Conservation (phyloP, 1,284 basidiomycete species). For the Thelephora terrestris region DNA sequence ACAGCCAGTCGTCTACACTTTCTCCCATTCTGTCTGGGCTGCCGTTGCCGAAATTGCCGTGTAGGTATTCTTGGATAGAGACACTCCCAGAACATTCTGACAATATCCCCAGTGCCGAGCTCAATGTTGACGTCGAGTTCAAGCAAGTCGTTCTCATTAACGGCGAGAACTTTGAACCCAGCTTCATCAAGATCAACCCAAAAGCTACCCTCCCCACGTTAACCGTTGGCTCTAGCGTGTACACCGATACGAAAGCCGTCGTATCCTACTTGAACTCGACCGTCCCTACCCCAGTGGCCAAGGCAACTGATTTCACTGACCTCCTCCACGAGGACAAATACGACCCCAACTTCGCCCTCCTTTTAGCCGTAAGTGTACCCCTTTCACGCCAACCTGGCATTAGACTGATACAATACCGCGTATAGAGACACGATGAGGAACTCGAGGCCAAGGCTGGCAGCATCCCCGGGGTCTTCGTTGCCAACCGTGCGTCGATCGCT, state of each 20-base stretch:
- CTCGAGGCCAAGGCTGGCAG: slow-evolving; percentile 31
- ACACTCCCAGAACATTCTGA: neutral
- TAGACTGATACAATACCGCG: neutral
- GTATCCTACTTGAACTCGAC: slow-evolving; percentile 36
- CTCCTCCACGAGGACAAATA: slow-evolving; percentile 43
- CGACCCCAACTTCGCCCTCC: slow-evolving; percentile 48
- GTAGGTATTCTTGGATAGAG: slow-evolving; percentile 20
- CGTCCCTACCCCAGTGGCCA: slow-evolving; percentile 29
- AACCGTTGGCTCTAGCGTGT: slow-evolving; percentile 30
- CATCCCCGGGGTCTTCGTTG: slow-evolving; percentile 30
- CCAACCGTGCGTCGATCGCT: slow-evolving; percentile 31
- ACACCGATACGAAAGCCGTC: slow-evolving; percentile 39
- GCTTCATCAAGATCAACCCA: slow-evolving; percentile 46
- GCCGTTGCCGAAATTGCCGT: slow-evolving; percentile 38
- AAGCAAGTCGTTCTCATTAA: slow-evolving; percentile 34
- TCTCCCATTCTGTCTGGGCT: slow-evolving; percentile 37
- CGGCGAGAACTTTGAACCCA: slow-evolving; percentile 54
- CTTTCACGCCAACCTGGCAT: neutral
- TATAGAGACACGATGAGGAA: slow-evolving; percentile 42
- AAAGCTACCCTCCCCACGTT: slow-evolving; percentile 47
- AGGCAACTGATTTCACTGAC: slow-evolving; percentile 29
- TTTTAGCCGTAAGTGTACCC: slow-evolving; percentile 32
- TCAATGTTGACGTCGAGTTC: slow-evolving; percentile 27
- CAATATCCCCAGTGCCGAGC: slow-evolving; percentile 25
- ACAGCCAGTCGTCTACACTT: slow-evolving; percentile 35